phyloP scores from a whole-genome alignment of 345 rosid species.

The Populus deltoides region DNA sequence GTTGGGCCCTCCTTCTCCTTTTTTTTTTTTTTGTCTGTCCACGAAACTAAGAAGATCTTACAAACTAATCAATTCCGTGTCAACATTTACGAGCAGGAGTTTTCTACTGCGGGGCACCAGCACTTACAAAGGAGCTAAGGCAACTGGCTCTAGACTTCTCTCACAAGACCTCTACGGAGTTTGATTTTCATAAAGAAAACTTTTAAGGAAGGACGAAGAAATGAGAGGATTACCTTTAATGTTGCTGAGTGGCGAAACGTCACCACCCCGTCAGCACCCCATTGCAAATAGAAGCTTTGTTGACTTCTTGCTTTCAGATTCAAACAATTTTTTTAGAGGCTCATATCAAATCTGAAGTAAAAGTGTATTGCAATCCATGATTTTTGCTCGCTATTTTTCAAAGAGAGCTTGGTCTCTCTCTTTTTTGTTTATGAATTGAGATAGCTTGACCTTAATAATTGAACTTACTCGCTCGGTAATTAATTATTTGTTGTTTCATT shows the following conservation, averaged over 20 bases:
- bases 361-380: too few species aligned
- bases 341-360: too few species aligned
- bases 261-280: not conserved
- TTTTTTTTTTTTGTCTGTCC: not conserved
- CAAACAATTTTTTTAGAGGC: too few species aligned
- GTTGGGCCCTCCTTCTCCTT: not conserved
- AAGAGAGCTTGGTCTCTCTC: too few species aligned
- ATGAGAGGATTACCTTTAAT: not conserved
- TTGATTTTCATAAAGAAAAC: slow-evolving; percentile 89
- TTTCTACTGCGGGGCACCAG: slow-evolving; percentile 89
- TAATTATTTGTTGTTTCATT: too few species aligned
- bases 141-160: slow-evolving; percentile 75
- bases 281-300: not conserved
- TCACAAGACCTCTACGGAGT: slow-evolving; percentile 75
- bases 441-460: too few species aligned
- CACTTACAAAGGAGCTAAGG: slow-evolving; percentile 51
- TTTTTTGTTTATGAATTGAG: too few species aligned
- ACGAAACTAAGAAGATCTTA: not conserved
- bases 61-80: not conserved
- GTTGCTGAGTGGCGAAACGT: not conserved
- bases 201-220: slow-evolving; percentile 34
- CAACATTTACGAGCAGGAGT: slow-evolving; percentile 54
- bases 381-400: too few species aligned
- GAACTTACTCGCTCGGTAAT: too few species aligned
- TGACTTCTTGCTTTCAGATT: not conserved